These are phyloP conservation scores for Rubia peregrina DNA, from an alignment of 305 asterid species.

Conservation along the genomic window DNA sequence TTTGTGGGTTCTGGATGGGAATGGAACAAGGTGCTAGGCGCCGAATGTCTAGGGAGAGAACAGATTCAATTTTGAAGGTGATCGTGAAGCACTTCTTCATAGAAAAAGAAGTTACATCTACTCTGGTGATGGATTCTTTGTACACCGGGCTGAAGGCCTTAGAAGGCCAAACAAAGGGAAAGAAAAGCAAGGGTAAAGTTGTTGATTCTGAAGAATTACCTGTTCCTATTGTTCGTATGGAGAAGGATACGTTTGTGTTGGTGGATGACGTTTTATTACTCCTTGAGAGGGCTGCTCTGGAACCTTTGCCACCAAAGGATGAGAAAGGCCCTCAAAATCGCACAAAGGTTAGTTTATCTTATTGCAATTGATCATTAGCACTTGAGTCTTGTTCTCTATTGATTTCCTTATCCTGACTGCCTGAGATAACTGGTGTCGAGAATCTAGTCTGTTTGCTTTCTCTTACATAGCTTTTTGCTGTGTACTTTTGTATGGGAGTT, in stretches of 20 bases:
- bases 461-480: not conserved
- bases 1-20: conserved; percentile 74
- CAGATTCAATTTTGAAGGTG: conserved; percentile 69
- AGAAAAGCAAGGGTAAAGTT: conserved; percentile 51
- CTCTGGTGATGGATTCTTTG: conserved; percentile 94
- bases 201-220: conserved; percentile 56
- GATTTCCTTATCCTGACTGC: not conserved
- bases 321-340: conserved; percentile 98
- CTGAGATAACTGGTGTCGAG: not conserved
- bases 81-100: conserved; percentile 80
- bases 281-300: conserved; percentile 83
- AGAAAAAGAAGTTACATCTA: conserved; percentile 95
- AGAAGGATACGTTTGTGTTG: conserved; percentile 67
- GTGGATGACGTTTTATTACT: conserved; percentile 83
- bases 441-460: not conserved
- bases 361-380: not conserved
- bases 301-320: conserved; percentile 93
- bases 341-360: conserved; percentile 77
- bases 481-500: not conserved
- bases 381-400: not conserved
- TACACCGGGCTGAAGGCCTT: conserved; percentile 92
- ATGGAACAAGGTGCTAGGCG: conserved; percentile 62
- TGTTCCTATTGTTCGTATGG: conserved; percentile 54
- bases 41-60: conserved; percentile 68
- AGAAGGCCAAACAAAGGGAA: conserved; percentile 62